Evolutionary conservation across 2,329 filamentous ascomycete species (phyloP).

Genomic region (Aspergillus sp.): DNA sequence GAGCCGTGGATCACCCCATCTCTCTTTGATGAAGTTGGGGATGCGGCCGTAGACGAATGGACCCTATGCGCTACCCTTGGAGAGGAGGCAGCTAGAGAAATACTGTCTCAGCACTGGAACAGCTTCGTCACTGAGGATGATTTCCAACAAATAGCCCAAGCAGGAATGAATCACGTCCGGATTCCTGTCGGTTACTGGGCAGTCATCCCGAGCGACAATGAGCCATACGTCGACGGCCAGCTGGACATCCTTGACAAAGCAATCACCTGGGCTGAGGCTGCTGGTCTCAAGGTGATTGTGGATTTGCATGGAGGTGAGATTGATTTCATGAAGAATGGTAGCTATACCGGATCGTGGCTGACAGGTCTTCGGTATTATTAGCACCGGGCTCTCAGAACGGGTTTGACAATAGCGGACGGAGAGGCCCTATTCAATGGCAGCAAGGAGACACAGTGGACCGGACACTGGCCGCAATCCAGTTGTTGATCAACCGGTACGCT

Average conservation of each 20-base stretch:
- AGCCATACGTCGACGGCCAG: conserved; percentile 57
- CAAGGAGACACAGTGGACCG: conserved; percentile 26
- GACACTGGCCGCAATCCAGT: conserved; percentile 48
- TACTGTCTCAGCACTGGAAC: conserved; percentile 51
- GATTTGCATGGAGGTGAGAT: conserved; percentile 57
- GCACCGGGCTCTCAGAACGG: conserved; percentile 58
- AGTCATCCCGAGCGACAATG: conserved; percentile 43
- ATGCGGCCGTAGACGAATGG: conserved; percentile 51
- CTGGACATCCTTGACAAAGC: conserved; percentile 50
- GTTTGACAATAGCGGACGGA: conserved; percentile 57
- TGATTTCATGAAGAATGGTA: conserved; percentile 3
- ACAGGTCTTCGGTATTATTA: conserved; percentile 8
- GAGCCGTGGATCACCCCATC: conserved; percentile 59
- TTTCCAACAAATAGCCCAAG: conserved; percentile 47
- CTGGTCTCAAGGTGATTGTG: conserved; percentile 56
- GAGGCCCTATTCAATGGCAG: conserved; percentile 32
- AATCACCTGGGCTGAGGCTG: conserved; percentile 50
- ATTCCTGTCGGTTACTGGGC: conserved; percentile 63
- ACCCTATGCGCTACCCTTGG: conserved; percentile 45
- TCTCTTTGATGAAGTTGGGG: conserved; percentile 46
- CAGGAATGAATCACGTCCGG: conserved; percentile 55
- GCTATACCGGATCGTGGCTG: background rate
- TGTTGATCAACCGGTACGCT: conserved; percentile 52
- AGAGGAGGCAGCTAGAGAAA: conserved; percentile 38
- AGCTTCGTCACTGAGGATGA: conserved; percentile 50